A percentile compares a stretch with the other conserved stretches of the same genome.
Conservation (phyloP, 306 rosid genomes). For the Purshia tridentata region DNA sequence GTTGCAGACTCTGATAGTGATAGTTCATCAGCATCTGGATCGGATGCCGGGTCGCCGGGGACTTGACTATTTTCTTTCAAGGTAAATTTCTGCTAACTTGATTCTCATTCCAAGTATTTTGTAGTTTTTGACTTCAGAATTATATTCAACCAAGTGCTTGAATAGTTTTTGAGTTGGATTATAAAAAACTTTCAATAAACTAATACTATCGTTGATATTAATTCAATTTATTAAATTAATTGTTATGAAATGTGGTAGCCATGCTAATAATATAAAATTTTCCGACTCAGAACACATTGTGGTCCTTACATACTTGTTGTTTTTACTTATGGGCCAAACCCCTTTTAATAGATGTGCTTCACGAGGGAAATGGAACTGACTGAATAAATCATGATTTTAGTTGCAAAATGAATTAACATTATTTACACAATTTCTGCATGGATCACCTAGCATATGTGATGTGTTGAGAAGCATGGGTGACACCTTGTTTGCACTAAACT, state of each 20-base stretch:
- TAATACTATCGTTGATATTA: not conserved
- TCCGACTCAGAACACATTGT: not conserved
- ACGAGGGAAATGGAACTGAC: not conserved
- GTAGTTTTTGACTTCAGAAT: not conserved
- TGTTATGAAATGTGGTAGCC: not conserved
- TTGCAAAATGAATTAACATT: not conserved
- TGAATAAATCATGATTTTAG: not conserved
- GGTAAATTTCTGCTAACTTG: slow-evolving; percentile 40
- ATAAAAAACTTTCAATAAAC: not conserved
- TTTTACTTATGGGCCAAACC: not conserved
- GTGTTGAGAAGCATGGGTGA: not conserved
- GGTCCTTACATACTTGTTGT: not conserved
- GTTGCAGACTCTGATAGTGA: slow-evolving; percentile 91
- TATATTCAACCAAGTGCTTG: not conserved
- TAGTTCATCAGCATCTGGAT: slow-evolving; percentile 90
- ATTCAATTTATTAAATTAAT: too few species aligned
- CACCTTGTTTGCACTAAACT: not conserved
- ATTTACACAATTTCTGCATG: not conserved
- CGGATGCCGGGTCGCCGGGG: slow-evolving; percentile 74
- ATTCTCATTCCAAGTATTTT: not conserved
- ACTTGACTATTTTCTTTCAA: slow-evolving; percentile 42
- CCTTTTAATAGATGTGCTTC: not conserved
- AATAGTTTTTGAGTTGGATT: not conserved
- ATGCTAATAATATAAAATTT: not conserved
- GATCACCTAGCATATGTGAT: not conserved